Conservation (phyloP, 306 rosid genomes). For the Gillenia trifoliata region DNA sequence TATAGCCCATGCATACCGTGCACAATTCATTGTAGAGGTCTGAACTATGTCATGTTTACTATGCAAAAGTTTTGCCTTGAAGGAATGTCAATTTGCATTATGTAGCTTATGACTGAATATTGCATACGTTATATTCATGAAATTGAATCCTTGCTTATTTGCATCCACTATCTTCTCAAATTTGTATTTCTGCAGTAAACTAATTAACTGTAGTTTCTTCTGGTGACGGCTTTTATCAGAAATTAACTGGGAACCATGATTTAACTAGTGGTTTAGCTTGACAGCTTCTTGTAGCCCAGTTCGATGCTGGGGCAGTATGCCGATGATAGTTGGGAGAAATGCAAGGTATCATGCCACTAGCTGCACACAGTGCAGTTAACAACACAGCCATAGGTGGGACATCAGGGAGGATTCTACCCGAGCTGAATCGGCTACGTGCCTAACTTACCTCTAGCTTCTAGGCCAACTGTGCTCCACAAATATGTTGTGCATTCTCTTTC, state of each 20-base stretch:
- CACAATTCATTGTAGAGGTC: not conserved
- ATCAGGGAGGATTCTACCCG: conserved; percentile 74
- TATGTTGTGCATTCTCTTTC: not conserved
- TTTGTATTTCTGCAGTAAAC: not conserved
- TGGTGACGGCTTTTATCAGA: conserved; percentile 14
- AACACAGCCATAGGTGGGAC: conserved; percentile 68
- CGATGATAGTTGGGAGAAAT: conserved; percentile 79
- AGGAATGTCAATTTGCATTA: conserved; percentile 2
- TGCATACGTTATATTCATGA: conserved; percentile 2
- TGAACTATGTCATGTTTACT: not conserved
- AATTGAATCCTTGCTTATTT: conserved; percentile 6
- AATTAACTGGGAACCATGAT: conserved; percentile 27
- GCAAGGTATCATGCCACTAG: conserved; percentile 86
- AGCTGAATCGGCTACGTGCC: conserved; percentile 75
- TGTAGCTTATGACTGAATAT: not conserved
- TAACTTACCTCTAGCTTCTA: conserved; percentile 58
- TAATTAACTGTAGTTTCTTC: conserved; percentile 9
- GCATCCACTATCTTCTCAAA: conserved; percentile 5
- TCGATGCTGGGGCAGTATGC: conserved; percentile 87
- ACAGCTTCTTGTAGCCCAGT: conserved; percentile 39
- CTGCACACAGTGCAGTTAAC: conserved; percentile 93
- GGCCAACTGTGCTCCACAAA: conserved; percentile 43
- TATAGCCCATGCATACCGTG: too few relatives aligned
- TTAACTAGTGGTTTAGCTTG: conserved; percentile 40
- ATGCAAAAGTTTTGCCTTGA: conserved; percentile 8